These are phyloP conservation scores for Amylocarpus encephaloides DNA, from an alignment of 2,329 filamentous ascomycete species.

Conservation along the genomic window DNA sequence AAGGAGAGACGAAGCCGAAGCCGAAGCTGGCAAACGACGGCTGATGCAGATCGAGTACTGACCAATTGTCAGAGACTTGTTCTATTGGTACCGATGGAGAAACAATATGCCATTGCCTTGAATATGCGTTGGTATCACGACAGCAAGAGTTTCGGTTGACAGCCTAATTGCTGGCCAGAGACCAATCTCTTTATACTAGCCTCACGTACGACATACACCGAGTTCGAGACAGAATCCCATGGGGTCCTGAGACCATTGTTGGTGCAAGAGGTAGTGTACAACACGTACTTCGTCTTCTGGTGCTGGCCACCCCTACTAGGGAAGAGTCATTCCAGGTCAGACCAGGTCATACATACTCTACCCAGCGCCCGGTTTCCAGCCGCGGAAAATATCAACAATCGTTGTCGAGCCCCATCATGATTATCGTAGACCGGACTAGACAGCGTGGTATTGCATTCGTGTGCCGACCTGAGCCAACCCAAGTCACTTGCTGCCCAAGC, in stretches of 20 bases:
- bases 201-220: neutral
- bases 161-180: conserved; percentile 4
- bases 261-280: neutral
- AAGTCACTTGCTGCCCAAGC: conserved; percentile 13
- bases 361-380: conserved; percentile 5
- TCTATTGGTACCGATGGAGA: neutral
- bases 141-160: conserved; percentile 2
- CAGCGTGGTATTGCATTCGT: conserved; percentile 2
- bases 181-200: conserved; percentile 8
- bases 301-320: neutral
- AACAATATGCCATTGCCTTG: conserved; percentile 3
- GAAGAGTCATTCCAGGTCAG: conserved; percentile 10
- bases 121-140: conserved; percentile 9
- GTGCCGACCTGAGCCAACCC: conserved; percentile 6
- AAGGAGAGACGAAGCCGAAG: neutral
- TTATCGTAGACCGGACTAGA: conserved; percentile 4
- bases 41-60: neutral
- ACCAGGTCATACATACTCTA: conserved; percentile 1
- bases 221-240: neutral
- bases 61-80: neutral
- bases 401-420: neutral
- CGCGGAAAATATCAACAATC: conserved; percentile 8
- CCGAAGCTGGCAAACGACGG: neutral
- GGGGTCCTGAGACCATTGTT: neutral
- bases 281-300: neutral